A percentile compares a stretch with the other conserved stretches of the same genome.
Conservation (phyloP, 805 yeast species). For the Kodamaea restingae region DNA sequence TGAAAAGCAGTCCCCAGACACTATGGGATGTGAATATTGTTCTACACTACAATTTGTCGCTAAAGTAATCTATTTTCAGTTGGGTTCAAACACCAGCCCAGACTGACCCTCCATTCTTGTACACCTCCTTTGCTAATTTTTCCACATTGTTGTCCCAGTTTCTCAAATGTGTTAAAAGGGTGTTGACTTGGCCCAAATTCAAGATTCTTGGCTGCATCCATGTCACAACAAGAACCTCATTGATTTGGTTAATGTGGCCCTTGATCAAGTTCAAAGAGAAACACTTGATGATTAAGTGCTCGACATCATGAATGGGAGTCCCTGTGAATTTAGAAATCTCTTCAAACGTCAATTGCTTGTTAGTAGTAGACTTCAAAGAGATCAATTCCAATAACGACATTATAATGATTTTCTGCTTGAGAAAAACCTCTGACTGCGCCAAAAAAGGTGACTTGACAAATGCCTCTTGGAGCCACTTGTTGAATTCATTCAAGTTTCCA, state of each 20-base stretch:
- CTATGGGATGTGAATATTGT: too few relatives aligned
- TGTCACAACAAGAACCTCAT: conserved; percentile 68
- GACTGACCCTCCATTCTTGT: conserved; percentile 36
- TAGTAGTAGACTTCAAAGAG: conserved; percentile 68
- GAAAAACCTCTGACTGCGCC: conserved; percentile 54
- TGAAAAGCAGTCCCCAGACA: too few relatives aligned
- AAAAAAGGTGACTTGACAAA: conserved; percentile 49
- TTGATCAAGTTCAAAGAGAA: conserved; percentile 75
- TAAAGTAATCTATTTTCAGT: background rate
- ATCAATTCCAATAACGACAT: conserved; percentile 88
- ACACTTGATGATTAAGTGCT: conserved; percentile 87
- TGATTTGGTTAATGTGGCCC: conserved; percentile 90
- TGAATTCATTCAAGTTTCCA: conserved; percentile 72
- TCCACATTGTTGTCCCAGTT: conserved; percentile 78
- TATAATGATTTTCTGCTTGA: conserved; percentile 86
- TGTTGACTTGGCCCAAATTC: conserved; percentile 72
- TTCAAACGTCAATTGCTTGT: conserved; percentile 66
- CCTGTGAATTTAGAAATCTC: conserved; percentile 70
- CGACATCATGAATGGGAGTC: conserved; percentile 70
- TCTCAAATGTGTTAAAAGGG: conserved; percentile 67
- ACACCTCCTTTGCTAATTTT: conserved; percentile 44
- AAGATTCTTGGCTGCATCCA: conserved; percentile 98
- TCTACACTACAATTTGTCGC: too few relatives aligned
- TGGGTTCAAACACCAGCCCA: conserved; percentile 31
- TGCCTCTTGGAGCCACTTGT: conserved; percentile 41